Conservation (phyloP, 2,329 filamentous ascomycete genomes). For the Zymoseptoria tritici region DNA sequence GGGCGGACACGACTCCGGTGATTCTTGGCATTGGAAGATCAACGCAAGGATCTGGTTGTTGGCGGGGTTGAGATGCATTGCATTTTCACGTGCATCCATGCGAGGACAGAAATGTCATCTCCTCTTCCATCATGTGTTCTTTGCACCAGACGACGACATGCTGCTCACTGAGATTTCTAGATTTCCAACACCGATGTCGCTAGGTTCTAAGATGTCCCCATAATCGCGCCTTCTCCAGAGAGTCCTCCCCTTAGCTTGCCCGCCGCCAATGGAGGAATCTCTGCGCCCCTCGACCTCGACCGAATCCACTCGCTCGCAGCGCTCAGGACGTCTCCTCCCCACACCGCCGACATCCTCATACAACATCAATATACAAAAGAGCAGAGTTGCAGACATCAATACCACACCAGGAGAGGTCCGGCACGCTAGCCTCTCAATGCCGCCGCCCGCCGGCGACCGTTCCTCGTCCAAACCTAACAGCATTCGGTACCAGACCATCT, state of each 20-base stretch:
- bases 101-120: not conserved
- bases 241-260: too few species aligned
- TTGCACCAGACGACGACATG: too few species aligned
- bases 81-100: not conserved
- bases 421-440: conserved; percentile 58
- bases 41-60: not conserved
- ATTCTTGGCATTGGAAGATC: not conserved
- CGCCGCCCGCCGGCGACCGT: conserved; percentile 37
- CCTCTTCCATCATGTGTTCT: too few species aligned
- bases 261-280: conserved; percentile 15
- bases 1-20: not conserved
- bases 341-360: not conserved
- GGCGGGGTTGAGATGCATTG: not conserved
- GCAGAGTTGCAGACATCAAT: conserved; percentile 53
- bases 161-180: not conserved
- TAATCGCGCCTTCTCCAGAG: not conserved
- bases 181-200: not conserved
- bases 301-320: conserved; percentile 33
- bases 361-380: conserved; percentile 41
- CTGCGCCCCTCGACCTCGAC: conserved; percentile 19
- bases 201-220: not conserved
- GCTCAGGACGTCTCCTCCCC: not conserved
- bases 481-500: conserved; percentile 17
- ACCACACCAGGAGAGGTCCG: conserved; percentile 52
- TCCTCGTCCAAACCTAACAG: conserved; percentile 18